These are phyloP conservation scores for Stramenopiles sp. DNA, from an alignment of 352 stramenopile species.

Conservation along the genomic window DNA sequence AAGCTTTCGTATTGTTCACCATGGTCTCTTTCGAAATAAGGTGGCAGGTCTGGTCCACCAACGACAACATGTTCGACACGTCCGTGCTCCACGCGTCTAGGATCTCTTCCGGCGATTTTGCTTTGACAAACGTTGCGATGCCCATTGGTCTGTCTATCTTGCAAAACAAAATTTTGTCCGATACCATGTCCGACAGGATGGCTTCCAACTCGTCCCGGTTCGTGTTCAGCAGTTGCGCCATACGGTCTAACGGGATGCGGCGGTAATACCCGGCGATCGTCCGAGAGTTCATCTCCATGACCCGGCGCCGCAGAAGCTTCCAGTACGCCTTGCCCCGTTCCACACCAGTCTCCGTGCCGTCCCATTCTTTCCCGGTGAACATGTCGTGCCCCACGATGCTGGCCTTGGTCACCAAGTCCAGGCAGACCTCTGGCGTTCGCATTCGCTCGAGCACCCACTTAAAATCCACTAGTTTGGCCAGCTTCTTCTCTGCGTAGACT, in stretches of 20 bases:
- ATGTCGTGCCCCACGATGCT: conserved; percentile 11
- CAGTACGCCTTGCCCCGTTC: conserved; percentile 6
- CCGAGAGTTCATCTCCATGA: conserved; percentile 56
- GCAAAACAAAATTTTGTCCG: conserved; percentile 70
- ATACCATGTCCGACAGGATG: conserved; percentile 51
- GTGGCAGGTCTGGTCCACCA: conserved; percentile 92
- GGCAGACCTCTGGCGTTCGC: conserved; percentile 9
- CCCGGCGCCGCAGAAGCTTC: neutral
- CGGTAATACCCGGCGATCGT: conserved; percentile 80
- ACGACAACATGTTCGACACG: conserved; percentile 78
- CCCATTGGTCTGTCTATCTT: conserved; percentile 94
- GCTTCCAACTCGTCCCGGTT: conserved; percentile 41
- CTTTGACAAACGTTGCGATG: conserved; percentile 74
- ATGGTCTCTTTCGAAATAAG: conserved; percentile 98
- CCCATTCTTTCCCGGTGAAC: conserved; percentile 13
- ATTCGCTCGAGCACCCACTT: conserved; percentile 17
- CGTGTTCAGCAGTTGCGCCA: conserved; percentile 80
- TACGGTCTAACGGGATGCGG: conserved; percentile 66
- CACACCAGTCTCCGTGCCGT: conserved; percentile 8
- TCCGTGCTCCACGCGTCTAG: conserved; percentile 84
- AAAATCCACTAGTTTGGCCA: conserved; percentile 39
- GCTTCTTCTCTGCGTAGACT: conserved; percentile 34
- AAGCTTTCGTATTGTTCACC: too few relatives aligned
- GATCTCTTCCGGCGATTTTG: conserved; percentile 68
- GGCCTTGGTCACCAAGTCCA: conserved; percentile 12